Conservation (phyloP, 495 filamentous ascomycete species). For the Pyrenula massariospora region DNA sequence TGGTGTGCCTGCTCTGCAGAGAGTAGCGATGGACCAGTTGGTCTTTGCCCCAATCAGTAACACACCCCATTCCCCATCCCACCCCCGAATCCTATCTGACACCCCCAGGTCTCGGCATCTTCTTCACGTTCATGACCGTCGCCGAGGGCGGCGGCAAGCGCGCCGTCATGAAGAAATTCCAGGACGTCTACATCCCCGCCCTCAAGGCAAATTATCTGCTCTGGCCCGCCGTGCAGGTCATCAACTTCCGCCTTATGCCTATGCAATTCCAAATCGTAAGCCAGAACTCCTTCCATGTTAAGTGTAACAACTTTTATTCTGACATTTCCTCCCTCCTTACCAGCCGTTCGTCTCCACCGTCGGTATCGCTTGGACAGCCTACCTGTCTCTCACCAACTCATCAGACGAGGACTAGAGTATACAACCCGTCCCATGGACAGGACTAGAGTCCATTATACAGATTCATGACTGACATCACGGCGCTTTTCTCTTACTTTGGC, state of each 20-base stretch:
- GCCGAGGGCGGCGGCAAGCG: constrained; percentile 84
- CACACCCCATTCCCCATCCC: constrained; percentile 7
- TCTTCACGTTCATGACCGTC: constrained; percentile 95
- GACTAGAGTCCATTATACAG: no score
- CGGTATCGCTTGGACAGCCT: constrained; percentile 99
- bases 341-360: constrained; percentile 94
- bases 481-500: no score
- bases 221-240: constrained; percentile 91
- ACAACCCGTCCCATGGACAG: not conserved
- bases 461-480: no score
- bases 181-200: constrained; percentile 85
- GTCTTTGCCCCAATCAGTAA: constrained; percentile 83
- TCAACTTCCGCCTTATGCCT: constrained; percentile 93
- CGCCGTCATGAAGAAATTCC: constrained; percentile 72
- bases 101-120: constrained; percentile 57
- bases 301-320: not conserved
- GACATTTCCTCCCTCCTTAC: not conserved
- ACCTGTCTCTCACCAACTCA: constrained; percentile 88
- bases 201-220: constrained; percentile 93
- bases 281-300: constrained; percentile 7
- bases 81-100: constrained; percentile 7
- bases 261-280: constrained; percentile 95
- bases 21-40: constrained; percentile 89
- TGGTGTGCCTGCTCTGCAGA: constrained; percentile 69
- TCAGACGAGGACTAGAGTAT: constrained; percentile 47